These are phyloP conservation scores for Chamaecyparis obtusa DNA, from an alignment of 75 land plant genomes.

Conservation along the genomic window DNA sequence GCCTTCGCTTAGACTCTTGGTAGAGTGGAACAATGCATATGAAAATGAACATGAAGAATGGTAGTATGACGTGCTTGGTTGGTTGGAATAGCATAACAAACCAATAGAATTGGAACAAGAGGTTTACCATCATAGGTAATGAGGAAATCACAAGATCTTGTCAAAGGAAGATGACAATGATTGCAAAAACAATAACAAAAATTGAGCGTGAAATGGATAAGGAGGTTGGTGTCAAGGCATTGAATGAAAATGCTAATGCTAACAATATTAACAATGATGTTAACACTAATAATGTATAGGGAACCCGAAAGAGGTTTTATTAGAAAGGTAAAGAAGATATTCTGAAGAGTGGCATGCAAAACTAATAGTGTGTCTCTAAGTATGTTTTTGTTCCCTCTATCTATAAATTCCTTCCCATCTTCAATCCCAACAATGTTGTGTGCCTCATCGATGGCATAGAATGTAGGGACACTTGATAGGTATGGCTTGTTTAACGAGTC, in stretches of 20 bases:
- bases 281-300: background rate
- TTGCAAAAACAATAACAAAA: background rate
- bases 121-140: background rate
- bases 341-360: background rate
- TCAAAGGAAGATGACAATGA: background rate
- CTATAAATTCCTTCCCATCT: background rate
- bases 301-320: background rate
- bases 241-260: background rate
- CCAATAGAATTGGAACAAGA: background rate
- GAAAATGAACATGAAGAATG: background rate
- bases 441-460: background rate
- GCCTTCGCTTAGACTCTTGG: background rate
- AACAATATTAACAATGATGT: background rate
- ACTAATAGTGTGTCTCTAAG: background rate
- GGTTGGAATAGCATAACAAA: background rate
- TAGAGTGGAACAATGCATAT: background rate
- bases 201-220: background rate
- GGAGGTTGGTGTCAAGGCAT: background rate
- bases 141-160: background rate
- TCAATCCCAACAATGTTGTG: too few relatives aligned
- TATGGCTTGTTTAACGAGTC: background rate
- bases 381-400: slow-evolving; percentile 6
- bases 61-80: background rate
- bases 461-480: background rate
- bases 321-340: slow-evolving; percentile 4